Conservation (phyloP, 495 filamentous ascomycete species). For the Trichocladium antarcticum region DNA sequence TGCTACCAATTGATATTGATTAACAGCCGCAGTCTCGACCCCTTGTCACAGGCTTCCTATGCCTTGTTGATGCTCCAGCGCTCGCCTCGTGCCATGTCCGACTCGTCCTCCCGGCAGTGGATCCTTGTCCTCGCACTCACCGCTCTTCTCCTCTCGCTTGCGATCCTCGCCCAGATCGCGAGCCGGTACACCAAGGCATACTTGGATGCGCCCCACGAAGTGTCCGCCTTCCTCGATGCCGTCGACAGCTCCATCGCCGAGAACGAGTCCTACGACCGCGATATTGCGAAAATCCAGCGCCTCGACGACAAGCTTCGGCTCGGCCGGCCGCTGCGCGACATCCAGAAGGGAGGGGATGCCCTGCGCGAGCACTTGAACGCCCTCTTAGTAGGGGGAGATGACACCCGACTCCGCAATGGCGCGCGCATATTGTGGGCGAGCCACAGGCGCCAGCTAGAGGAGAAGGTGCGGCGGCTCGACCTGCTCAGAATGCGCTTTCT, state of each 20-base stretch:
- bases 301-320: constrained; percentile 45
- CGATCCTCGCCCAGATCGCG: constrained; percentile 32
- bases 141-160: constrained; percentile 37
- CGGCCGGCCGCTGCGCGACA: constrained; percentile 38
- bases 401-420: constrained; percentile 33
- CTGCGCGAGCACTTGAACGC: constrained; percentile 38
- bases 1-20: background rate
- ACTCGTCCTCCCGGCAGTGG: constrained; percentile 33
- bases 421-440: constrained; percentile 41
- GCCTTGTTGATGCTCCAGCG: background rate
- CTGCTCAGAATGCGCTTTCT: constrained; percentile 48
- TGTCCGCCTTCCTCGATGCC: constrained; percentile 39
- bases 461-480: constrained; percentile 48
- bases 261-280: constrained; percentile 45
- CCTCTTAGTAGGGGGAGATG: constrained; percentile 34
- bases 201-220: constrained; percentile 38
- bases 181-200: constrained; percentile 37
- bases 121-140: constrained; percentile 38
- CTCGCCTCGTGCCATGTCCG: constrained; percentile 25
- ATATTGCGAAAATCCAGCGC: constrained; percentile 37
- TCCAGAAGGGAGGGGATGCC: constrained; percentile 47
- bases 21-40: constrained; percentile 1
- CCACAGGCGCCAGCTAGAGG: constrained; percentile 35
- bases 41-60: background rate
- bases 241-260: constrained; percentile 40